Evolutionary conservation across 176 grass and related monocot species (phyloP), one percentile per base, ranked within the genome.

Genomic region (Pontederia crassipes): DNA sequence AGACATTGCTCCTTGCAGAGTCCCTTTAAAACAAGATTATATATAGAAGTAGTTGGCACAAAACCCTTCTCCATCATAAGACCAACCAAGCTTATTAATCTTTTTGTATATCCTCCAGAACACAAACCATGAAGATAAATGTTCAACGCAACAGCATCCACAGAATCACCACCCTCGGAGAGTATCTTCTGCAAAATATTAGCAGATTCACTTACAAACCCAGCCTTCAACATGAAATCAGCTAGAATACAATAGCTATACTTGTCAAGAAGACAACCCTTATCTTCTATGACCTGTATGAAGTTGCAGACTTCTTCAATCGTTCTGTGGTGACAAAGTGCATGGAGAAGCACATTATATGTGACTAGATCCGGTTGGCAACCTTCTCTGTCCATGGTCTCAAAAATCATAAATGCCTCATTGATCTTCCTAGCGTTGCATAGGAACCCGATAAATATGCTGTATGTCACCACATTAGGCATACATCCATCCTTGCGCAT

Each of bases 321-420:
- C 20, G 29, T 52, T 49, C 48, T 52, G 26, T 27, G 17, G 45
- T 48, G 53, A 55, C 69, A 68, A 29, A 73, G 48, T 52, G 55
- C 69, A 79, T 67, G 70, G 29, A 79, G 69, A 61, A 73, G 48
- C 27, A 79, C 56, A 54, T 79, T 73, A 26, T 32, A 73, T 45
- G 65, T 58, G 29, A 66, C 65, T 26, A 61, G 14, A 73, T 73
- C 56, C n/a, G 71, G 56, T 61, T 12, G 48, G 13, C 70, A 66
- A n/a, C 46, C 66, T 52, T 70, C 13, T 53, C 65, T 57, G 58
- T 20, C 55, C 48, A 74, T 35, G 8, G 56, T 81, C 53, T 28
- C 20, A 58, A 81, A 71, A 70, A 75, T 45, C 28, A 2, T 8
- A 58, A 80, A 57, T 4, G 53, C 72, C 14, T 65, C 52, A 48